phyloP scores from a whole-genome alignment of 2,329 filamentous ascomycete genomes.

The Exophiala sp. region DNA sequence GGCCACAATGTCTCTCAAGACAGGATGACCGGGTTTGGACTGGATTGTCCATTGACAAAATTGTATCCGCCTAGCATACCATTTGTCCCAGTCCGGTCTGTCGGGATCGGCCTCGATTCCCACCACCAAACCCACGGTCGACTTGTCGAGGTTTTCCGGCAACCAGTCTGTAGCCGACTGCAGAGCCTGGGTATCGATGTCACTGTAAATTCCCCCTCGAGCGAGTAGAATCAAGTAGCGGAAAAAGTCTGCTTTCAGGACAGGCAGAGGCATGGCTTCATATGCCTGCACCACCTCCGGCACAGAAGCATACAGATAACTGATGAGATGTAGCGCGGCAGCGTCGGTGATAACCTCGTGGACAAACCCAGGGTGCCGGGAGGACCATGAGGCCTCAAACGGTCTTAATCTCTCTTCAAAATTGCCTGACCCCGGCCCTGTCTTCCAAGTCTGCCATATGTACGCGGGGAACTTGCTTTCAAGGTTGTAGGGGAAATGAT shows the following conservation, averaged over 20 bases:
- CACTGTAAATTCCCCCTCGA: conserved; percentile 75
- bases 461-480: conserved; percentile 88
- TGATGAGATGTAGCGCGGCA: conserved; percentile 72
- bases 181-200: conserved; percentile 86
- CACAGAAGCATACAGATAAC: conserved; percentile 76
- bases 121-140: conserved; percentile 76
- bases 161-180: conserved; percentile 83
- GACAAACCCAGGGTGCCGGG: conserved; percentile 80
- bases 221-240: conserved; percentile 69
- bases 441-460: conserved; percentile 99
- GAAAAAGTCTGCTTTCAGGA: conserved; percentile 75
- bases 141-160: conserved; percentile 67
- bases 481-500: conserved; percentile 90
- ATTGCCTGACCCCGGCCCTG: conserved; percentile 66
- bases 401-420: conserved; percentile 71
- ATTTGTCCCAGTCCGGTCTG: conserved; percentile 82
- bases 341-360: conserved; percentile 96
- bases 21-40: conserved; percentile 85
- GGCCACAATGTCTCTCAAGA: conserved; percentile 78
- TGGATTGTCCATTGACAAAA: conserved; percentile 99
- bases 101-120: conserved; percentile 97
- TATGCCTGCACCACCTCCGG: conserved; percentile 76
- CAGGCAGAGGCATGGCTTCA: conserved; percentile 62
- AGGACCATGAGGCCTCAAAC: conserved; percentile 83
- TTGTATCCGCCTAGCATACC: conserved; percentile 94